Evolutionary conservation across 176 grass and related monocot species (phyloP), one percentile per base, ranked within the genome.

Genomic region (Aegilops sharonensis): DNA sequence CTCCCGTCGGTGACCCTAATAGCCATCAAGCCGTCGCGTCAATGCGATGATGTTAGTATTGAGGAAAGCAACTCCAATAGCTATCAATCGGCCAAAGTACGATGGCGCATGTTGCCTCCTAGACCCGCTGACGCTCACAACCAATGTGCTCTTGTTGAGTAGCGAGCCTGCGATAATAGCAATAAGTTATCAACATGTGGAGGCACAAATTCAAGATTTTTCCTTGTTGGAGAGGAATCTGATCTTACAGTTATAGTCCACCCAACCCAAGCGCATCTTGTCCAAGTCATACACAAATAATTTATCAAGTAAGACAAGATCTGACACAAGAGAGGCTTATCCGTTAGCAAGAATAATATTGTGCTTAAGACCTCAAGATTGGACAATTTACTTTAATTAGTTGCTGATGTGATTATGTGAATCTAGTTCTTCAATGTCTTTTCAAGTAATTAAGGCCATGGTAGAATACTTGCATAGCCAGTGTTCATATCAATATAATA

Each of bases 271-370:
- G 24, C 86, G 89, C 83, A 89, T 74, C 52, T 94, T 95, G 17
- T 30, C 78, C 75, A 98, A 68, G 87, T 98, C 95, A 72, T 98
- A 98, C 73, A 98, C 95, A 52, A 98, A 84, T 88, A 98, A 86
- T 86, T 95, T 95, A 65, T 98, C 95, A 81, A 90, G 95, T 14
- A 98, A 78, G 85, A 92, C 88, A 80, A 98, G 64, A 81, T 98
- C 95, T 98, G 81, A 4, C 6, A 71, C 62, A 64, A 80, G 24
- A 70, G 63, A 54, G 54, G 34, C 39, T 5, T 54, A 68, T 25
- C 23, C 56, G 14, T 92, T 78, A 92, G 54, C 66, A 48, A 21
- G 2, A 81, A 89, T 0, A 85, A 43, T 65, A 60, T 24, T 9
- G 56, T 3, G 71, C 7, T 67, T 31, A 11, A 32, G 45, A 61